A percentile compares a stretch with the other conserved stretches of the same genome.
Evolutionary conservation across 306 rosid species (phyloP).

Genomic region (Cicer yamashitae): DNA sequence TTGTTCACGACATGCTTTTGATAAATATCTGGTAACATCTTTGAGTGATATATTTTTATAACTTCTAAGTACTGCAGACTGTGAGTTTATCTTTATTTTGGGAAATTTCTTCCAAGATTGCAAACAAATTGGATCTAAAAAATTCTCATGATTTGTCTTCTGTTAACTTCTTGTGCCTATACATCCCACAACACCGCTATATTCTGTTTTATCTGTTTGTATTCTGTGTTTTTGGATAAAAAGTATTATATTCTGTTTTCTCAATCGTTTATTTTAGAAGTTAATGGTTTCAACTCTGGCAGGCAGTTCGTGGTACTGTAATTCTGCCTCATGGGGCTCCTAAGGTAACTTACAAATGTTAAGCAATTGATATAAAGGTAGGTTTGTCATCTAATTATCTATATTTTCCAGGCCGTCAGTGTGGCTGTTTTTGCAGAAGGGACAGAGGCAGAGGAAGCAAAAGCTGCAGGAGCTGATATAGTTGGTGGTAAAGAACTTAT

Average conservation of each 20-base stretch:
- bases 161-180: background rate
- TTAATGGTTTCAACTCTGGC: conserved; percentile 56
- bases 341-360: conserved; percentile 63
- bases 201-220: background rate
- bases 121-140: background rate
- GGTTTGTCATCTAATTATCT: conserved; percentile 49
- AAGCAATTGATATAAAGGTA: conserved; percentile 40
- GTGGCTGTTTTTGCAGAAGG: conserved; percentile 99
- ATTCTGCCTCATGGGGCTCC: conserved; percentile 89
- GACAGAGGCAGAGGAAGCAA: conserved; percentile 94
- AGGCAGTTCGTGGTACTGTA: conserved; percentile 98
- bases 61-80: background rate
- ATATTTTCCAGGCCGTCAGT: conserved; percentile 73
- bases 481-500: conserved; percentile 97
- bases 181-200: conserved; percentile 5
- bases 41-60: background rate
- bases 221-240: background rate
- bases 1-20: background rate
- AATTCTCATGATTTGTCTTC: background rate
- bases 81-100: background rate
- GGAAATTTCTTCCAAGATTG: background rate
- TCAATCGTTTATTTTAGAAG: conserved; percentile 29
- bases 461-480: conserved; percentile 97
- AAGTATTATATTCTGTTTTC: background rate
- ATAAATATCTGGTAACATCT: conserved; percentile 7